phyloP scores from a whole-genome alignment of 1,284 basidiomycete species.

The Apiotrichum sp. region DNA sequence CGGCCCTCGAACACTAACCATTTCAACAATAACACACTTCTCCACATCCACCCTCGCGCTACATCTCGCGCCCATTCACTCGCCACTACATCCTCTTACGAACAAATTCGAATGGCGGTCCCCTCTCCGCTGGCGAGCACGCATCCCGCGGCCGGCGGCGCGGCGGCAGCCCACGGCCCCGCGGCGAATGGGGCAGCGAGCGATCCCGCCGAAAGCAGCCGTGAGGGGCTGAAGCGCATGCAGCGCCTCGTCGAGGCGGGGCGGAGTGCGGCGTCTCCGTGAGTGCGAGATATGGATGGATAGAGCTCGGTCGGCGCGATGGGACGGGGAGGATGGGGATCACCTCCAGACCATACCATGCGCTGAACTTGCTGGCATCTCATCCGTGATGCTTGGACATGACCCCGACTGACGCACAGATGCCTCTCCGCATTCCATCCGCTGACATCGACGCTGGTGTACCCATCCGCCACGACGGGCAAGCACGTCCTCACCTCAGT shows the following conservation, averaged over 20 bases:
- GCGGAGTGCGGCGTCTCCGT: not conserved
- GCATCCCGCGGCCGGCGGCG: not conserved
- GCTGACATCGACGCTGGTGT: constrained; percentile 12
- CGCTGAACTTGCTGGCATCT: too few relatives aligned
- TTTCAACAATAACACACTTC: too few relatives aligned
- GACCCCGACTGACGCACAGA: constrained; percentile 6
- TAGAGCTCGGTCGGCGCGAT: too few relatives aligned
- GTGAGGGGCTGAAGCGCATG: constrained; percentile 16
- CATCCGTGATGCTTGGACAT: too few relatives aligned
- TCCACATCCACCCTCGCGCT: too few relatives aligned
- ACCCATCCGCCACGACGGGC: constrained; percentile 4
- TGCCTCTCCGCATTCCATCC: constrained; percentile 14
- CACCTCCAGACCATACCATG: too few relatives aligned
- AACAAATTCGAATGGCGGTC: too few relatives aligned
- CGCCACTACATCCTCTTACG: too few relatives aligned
- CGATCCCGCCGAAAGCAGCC: constrained; percentile 6
- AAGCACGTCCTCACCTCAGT: constrained; percentile 13
- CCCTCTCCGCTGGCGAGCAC: not conserved
- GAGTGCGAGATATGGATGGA: not conserved
- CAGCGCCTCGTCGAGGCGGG: constrained; percentile 11
- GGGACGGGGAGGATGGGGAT: too few relatives aligned
- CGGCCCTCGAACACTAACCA: too few relatives aligned
- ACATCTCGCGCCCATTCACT: too few relatives aligned
- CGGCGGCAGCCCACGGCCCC: too few relatives aligned
- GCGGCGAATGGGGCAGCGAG: not conserved